Evolutionary conservation across 352 stramenopile species (phyloP).

Genomic region (Globisporangium radiosum): DNA sequence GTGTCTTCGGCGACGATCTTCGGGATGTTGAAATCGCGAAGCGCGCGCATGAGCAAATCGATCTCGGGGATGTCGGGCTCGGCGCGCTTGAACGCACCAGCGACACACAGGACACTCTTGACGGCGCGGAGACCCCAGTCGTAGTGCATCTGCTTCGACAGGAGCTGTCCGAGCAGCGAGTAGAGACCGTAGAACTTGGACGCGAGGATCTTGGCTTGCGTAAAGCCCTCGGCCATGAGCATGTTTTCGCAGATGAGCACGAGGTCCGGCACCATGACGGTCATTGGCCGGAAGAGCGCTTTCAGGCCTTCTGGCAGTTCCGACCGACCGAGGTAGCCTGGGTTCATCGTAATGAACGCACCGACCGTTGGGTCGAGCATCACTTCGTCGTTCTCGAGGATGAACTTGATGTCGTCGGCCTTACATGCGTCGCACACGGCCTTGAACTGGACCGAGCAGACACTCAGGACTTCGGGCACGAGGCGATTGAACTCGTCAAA

Average conservation of each 20-base stretch:
- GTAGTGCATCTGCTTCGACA: constrained; percentile 95
- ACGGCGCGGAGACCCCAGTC: constrained; percentile 93
- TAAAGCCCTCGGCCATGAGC: constrained; percentile 96
- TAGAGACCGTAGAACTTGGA: constrained; percentile 96
- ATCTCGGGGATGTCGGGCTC: constrained; percentile 92
- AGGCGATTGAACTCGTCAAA: constrained; percentile 97
- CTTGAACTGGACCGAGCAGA: constrained; percentile 95
- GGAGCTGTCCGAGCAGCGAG: constrained; percentile 88
- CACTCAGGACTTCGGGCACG: constrained; percentile 90
- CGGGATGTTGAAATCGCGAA: constrained; percentile 96
- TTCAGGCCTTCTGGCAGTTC: constrained; percentile 94
- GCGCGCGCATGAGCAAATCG: constrained; percentile 92
- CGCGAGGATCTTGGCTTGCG: constrained; percentile 90
- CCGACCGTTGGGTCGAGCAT: constrained; percentile 89
- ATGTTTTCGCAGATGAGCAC: constrained; percentile 97
- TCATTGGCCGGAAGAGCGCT: constrained; percentile 94
- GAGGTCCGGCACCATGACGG: constrained; percentile 94
- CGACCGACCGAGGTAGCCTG: constrained; percentile 91
- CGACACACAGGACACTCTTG: constrained; percentile 93
- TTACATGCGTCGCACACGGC: constrained; percentile 94
- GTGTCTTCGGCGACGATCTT: constrained; percentile 95
- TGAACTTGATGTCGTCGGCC: constrained; percentile 89
- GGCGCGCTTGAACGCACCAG: constrained; percentile 91
- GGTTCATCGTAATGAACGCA: constrained; percentile 97
- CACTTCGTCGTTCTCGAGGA: constrained; percentile 93